Percentiles rank a stretch among this genome's conserved stretches.
These are phyloP conservation scores for Angomonas deanei DNA, from an alignment of 208 protist genomes.

Conservation along the genomic window DNA sequence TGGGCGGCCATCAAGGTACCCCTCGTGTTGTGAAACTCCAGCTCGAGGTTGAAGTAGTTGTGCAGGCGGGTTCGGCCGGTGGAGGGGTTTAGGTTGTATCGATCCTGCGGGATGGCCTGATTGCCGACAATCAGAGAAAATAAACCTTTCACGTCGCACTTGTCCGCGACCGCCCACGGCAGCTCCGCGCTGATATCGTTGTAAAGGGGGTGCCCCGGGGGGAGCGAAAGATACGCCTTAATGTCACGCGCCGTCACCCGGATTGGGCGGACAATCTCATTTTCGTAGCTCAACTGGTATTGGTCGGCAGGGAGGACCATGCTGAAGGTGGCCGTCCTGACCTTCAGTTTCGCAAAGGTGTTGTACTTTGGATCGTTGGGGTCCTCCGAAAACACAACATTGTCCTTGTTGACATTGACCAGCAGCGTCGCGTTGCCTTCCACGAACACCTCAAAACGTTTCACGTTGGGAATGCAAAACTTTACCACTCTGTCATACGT, in stretches of 20 bases:
- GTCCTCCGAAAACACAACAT: slow-evolving; percentile 77
- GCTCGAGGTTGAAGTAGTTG: slow-evolving; percentile 66
- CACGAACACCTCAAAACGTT: slow-evolving; percentile 68
- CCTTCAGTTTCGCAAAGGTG: slow-evolving; percentile 53
- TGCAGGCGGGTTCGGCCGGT: slow-evolving; percentile 46
- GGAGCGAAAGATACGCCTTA: slow-evolving; percentile 50
- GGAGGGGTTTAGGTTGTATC: slow-evolving; percentile 30
- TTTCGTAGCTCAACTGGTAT: slow-evolving; percentile 74
- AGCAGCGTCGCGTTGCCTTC: slow-evolving; percentile 33
- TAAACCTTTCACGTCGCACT: slow-evolving; percentile 39
- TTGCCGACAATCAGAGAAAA: slow-evolving; percentile 63
- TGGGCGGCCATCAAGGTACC: slow-evolving; percentile 62
- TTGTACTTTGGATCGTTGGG: slow-evolving; percentile 63
- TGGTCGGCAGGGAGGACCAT: slow-evolving; percentile 70
- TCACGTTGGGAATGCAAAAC: slow-evolving; percentile 78
- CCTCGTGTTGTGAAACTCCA: slow-evolving; percentile 49
- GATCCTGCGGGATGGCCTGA: slow-evolving; percentile 51
- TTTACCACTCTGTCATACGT: slow-evolving; percentile 54
- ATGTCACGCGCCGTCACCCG: slow-evolving; percentile 37
- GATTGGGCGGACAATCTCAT: slow-evolving; percentile 72
- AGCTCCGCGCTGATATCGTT: slow-evolving; percentile 26
- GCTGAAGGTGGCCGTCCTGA: slow-evolving; percentile 42
- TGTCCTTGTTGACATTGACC: slow-evolving; percentile 73
- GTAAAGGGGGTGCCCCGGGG: slow-evolving; percentile 57
- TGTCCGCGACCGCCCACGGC: slow-evolving; percentile 42